Evolutionary conservation across 495 filamentous ascomycete species (phyloP), one percentile per base, ranked within the genome.

Genomic region (Cercophora scortea): DNA sequence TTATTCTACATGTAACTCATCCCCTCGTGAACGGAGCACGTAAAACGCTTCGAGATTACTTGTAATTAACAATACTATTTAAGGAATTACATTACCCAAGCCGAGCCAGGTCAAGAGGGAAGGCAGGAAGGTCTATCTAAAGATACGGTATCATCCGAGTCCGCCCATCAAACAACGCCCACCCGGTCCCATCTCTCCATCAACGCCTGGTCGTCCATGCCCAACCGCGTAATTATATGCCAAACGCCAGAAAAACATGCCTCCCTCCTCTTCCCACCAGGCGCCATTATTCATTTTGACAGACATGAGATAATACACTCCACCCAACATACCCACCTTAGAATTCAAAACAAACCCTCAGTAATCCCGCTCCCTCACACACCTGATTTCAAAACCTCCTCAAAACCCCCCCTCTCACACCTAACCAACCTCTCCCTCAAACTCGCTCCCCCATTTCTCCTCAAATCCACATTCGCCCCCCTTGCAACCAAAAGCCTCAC

Each of bases 381-480:
- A n/a, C n/a, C n/a, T n/a, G n/a, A n/a, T n/a, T 25, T 5, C 25
- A 41, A 41, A 41, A 12, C 38, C 15, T 2, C 4, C 7, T 41
- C 38, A 41, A 12, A 41, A 16, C 38, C 38, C 38, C 15, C 3
- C 38, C 38, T 41, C 15, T 41, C 38, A 16, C 38, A 2, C 1
- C 10, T 34, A 35, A 54, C 36, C 13, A 44, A n/a, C 32, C 52
- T 49, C 3, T 15, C 46, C 17, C 15, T 41, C 15, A 50, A 9
- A 40, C 51, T 49, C 36, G n/a, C 1, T 0, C 15, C 16, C 42
- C 32, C 11, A 12, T 35, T 25, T 10, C 15, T 35, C 43, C 32
- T 33, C 13, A 56, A 15, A 8, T 52, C 54, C 2, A 44, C 41
- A n/a, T 53, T 45, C 4, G 55, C 55, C 13, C 44, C 53, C 3